Conservation (phyloP, 2,329 filamentous ascomycete genomes). For the Fusarium gaditjirri region DNA sequence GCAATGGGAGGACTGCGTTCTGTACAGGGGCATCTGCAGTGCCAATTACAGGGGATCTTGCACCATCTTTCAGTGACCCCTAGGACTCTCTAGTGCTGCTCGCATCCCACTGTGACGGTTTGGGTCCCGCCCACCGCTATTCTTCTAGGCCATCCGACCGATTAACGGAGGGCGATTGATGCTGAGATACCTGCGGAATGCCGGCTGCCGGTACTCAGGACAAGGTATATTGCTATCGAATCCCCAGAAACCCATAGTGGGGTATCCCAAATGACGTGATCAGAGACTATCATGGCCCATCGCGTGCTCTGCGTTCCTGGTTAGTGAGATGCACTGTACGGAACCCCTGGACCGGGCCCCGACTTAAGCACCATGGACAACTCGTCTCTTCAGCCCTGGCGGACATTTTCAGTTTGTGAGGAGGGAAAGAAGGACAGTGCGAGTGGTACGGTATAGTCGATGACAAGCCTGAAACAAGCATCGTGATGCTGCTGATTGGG, state of each 20-base stretch:
- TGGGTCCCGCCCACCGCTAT: slow-evolving; percentile 40
- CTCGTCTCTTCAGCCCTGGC: neutral
- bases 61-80: slow-evolving; percentile 3
- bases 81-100: slow-evolving; percentile 21
- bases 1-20: slow-evolving; percentile 21
- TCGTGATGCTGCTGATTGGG: slow-evolving; percentile 29
- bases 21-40: slow-evolving; percentile 14
- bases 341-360: slow-evolving; percentile 27
- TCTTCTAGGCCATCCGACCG: slow-evolving; percentile 38
- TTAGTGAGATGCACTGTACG: slow-evolving; percentile 31
- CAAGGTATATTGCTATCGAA: slow-evolving; percentile 35
- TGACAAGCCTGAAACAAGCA: slow-evolving; percentile 5
- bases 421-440: slow-evolving; percentile 29
- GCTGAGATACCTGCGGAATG: slow-evolving; percentile 18
- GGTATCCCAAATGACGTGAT: slow-evolving; percentile 45
- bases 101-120: slow-evolving; percentile 12
- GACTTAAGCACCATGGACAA: neutral
- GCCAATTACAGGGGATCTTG: neutral
- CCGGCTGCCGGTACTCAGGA: neutral
- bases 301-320: slow-evolving; percentile 15
- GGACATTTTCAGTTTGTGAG: slow-evolving; percentile 1
- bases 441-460: slow-evolving; percentile 25
- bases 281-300: slow-evolving; percentile 39
- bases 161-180: slow-evolving; percentile 39
- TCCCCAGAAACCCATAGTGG: slow-evolving; percentile 31